phyloP scores from a whole-genome alignment of 495 filamentous ascomycete genomes.

The Amorphotheca resinae region DNA sequence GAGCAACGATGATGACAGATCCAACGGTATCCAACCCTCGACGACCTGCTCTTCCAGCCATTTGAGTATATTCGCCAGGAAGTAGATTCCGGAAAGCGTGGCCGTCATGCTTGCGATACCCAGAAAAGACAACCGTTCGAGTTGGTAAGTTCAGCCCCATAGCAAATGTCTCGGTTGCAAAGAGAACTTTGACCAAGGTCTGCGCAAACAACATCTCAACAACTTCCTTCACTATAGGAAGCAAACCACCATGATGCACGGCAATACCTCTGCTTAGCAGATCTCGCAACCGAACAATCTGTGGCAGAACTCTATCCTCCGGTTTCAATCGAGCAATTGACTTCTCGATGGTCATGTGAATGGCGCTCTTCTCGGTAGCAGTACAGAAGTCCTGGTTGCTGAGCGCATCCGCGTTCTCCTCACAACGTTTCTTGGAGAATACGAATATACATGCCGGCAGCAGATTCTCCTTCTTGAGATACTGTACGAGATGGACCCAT shows the following conservation, averaged over 20 bases:
- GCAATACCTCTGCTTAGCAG: constrained; percentile 80
- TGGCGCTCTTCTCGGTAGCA: constrained; percentile 84
- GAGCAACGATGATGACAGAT: constrained; percentile 82
- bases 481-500: constrained; percentile 93
- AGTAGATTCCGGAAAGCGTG: constrained; percentile 80
- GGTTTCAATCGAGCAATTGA: constrained; percentile 85
- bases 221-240: constrained; percentile 96
- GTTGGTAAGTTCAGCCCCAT: constrained; percentile 97
- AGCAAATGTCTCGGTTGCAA: constrained; percentile 96
- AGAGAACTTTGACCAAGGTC: constrained; percentile 89
- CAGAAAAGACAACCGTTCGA: constrained; percentile 93
- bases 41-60: constrained; percentile 91
- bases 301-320: constrained; percentile 78
- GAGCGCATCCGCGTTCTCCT: constrained; percentile 90
- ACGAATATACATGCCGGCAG: constrained; percentile 94
- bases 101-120: constrained; percentile 91
- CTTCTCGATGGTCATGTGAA: constrained; percentile 96
- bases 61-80: constrained; percentile 95
- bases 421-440: constrained; percentile 94
- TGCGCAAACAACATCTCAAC: constrained; percentile 95
- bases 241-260: constrained; percentile 87
- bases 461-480: constrained; percentile 73
- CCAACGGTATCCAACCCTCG: constrained; percentile 86
- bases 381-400: constrained; percentile 91
- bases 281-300: constrained; percentile 79